phyloP scores from a whole-genome alignment of 768 basidiomycete genomes.

The Ephemerocybe angulata region DNA sequence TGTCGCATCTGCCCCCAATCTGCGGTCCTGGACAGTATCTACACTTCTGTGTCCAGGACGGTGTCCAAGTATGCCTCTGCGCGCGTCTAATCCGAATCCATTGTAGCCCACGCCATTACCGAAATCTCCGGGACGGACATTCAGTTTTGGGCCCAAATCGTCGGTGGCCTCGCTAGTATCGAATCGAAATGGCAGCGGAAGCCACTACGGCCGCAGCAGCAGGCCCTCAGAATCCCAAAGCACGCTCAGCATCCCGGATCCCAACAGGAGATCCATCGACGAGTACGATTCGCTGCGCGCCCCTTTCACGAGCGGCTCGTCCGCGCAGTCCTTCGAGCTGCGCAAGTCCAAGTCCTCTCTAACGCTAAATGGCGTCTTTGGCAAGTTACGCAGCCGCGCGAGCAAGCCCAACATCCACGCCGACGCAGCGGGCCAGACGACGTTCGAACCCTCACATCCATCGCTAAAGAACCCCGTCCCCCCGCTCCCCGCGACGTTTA shows the following conservation, averaged over 20 bases:
- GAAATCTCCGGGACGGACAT: constrained; percentile 32
- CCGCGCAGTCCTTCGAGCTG: constrained; percentile 30
- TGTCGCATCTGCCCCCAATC: constrained; percentile 4
- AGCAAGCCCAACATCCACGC: constrained; percentile 31
- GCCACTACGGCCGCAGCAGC: constrained; percentile 28
- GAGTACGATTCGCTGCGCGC: constrained; percentile 23
- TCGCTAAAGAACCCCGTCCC: constrained; percentile 33
- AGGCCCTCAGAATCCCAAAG: constrained; percentile 35
- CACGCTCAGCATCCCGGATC: constrained; percentile 29
- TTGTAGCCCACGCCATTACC: constrained; percentile 43
- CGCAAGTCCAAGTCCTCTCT: constrained; percentile 48
- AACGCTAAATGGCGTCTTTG: constrained; percentile 26
- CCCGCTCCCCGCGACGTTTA: constrained; percentile 25
- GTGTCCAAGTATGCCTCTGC: not conserved
- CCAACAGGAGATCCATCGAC: constrained; percentile 30
- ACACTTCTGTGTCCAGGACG: not conserved
- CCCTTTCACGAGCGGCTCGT: constrained; percentile 25
- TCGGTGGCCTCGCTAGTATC: constrained; percentile 40
- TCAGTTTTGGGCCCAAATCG: constrained; percentile 36
- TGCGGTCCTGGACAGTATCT: not conserved
- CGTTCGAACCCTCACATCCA: constrained; percentile 34
- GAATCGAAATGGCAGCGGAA: constrained; percentile 29
- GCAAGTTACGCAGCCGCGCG: constrained; percentile 39
- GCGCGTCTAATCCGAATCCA: not conserved
- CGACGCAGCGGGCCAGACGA: constrained; percentile 26